Evolutionary conservation across 2,329 filamentous ascomycete genomes (phyloP).

Genomic region (Niveomyces coronatus): DNA sequence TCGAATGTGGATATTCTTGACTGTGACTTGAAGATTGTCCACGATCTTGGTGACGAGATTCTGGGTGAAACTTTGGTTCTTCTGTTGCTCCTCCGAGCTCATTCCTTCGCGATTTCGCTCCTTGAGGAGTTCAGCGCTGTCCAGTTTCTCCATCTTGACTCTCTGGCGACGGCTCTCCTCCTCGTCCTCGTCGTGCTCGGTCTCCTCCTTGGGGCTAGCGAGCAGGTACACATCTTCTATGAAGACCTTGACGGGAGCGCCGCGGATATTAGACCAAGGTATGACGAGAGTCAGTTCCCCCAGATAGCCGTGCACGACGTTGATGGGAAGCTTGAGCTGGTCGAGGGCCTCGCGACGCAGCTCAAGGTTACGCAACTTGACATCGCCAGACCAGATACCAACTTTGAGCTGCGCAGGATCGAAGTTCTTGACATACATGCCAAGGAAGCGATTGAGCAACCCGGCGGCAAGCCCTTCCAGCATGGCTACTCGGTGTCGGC

Average conservation of each 20-base stretch:
- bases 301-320: conserved; percentile 91
- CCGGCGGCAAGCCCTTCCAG: conserved; percentile 94
- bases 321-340: conserved; percentile 90
- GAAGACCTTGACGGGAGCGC: conserved; percentile 86
- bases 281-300: conserved; percentile 87
- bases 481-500: conserved; percentile 57
- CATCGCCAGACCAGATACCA: conserved; percentile 97
- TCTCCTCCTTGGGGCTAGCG: conserved; percentile 90
- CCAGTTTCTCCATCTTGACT: conserved; percentile 98
- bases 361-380: conserved; percentile 87
- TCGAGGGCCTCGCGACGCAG: conserved; percentile 91
- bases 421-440: conserved; percentile 99
- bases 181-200: conserved; percentile 85
- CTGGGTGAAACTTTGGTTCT: conserved; percentile 94
- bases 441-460: conserved; percentile 96
- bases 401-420: conserved; percentile 96
- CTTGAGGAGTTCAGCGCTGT: conserved; percentile 89
- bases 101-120: conserved; percentile 87
- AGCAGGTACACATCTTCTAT: conserved; percentile 96
- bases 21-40: conserved; percentile 92
- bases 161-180: conserved; percentile 77
- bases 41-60: conserved; percentile 94
- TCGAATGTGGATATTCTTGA: conserved; percentile 97
- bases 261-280: conserved; percentile 93
- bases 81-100: conserved; percentile 90